Base-by-base conservation (phyloP, 1,284 basidiomycete species). In the Grifola frondosa region DNA sequence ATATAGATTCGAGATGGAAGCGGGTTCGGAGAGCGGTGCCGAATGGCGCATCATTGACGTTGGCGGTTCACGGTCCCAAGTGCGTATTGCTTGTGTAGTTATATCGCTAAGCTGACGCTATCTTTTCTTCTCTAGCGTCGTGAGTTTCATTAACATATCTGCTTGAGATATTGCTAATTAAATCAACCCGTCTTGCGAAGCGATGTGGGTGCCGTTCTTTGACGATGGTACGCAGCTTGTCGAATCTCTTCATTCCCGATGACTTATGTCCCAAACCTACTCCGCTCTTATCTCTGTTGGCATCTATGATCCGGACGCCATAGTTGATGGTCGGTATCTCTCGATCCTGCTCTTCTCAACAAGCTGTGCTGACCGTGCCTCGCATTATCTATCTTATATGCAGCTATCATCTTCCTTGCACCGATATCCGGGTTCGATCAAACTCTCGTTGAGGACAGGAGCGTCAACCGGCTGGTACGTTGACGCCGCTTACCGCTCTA, bases 21-120 rank as follows among this genome's bases (percentile, higher is more conserved):
- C 84, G 4, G 83, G 83, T 9, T 68, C 80, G 41, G 84, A 88
- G 53, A 77, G 74, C 44, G 85, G 83, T 3, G 80, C 81, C 1
- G 84, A 88, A 57, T 89, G 86, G 86, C 73, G 84, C 42, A 87
- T 89, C 50, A 78, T 88, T 31, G 86, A 89, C 54, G 87, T 89
- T 29, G 86, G 87, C 15, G 86, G 86, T 30, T 84, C 82, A 53
- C 71, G 86, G 50, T 83, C 81, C 57, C 82, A 85, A 73, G 81
- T 83, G 59, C 49, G 78, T 68, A 22, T 46, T 8, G 40, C 22
- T n/a, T 23, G 22, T 19, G 22, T 22, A 30, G 24, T 29, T 17
- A 19, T 25, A n/a, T 29, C 38, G 25, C 41, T 49, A 37, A 44
- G 30, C 31, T 29, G 32, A 13, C 21, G 15, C 16, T 24, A 24